A percentile compares a stretch with the other conserved stretches of the same genome.
These are phyloP conservation scores for Mortierella sp. DNA, from an alignment of 371 early-diverging fungal genomes.

Conservation along the genomic window DNA sequence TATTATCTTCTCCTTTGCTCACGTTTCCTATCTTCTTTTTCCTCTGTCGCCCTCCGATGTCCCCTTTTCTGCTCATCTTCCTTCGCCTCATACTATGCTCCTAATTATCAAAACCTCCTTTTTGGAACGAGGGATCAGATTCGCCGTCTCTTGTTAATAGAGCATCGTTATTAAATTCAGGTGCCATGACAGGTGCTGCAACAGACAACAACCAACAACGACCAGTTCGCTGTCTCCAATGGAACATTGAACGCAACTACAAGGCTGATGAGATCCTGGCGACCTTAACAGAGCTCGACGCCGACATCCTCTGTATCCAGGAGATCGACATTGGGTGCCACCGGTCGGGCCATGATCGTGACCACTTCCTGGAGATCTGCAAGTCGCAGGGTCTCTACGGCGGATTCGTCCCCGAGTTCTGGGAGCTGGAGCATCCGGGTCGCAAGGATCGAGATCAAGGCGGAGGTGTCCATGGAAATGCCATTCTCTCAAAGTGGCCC, in stretches of 20 bases:
- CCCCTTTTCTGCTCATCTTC: neutral
- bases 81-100: neutral
- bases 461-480: slow-evolving; percentile 89
- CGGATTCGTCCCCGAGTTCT: slow-evolving; percentile 82
- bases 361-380: slow-evolving; percentile 75
- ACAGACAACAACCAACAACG: slow-evolving; percentile 7
- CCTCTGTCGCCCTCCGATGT: slow-evolving; percentile 2
- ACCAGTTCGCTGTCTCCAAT: slow-evolving; percentile 65
- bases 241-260: slow-evolving; percentile 85
- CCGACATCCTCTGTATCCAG: slow-evolving; percentile 78
- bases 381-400: slow-evolving; percentile 69
- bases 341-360: slow-evolving; percentile 68
- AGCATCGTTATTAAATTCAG: slow-evolving; percentile 20
- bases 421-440: slow-evolving; percentile 74
- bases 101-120: neutral
- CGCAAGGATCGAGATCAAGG: slow-evolving; percentile 71
- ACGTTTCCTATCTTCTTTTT: slow-evolving; percentile 2
- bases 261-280: slow-evolving; percentile 71
- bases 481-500: slow-evolving; percentile 80
- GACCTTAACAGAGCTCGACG: slow-evolving; percentile 66
- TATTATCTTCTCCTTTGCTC: slow-evolving; percentile 3
- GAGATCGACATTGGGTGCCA: slow-evolving; percentile 81
- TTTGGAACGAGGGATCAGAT: slow-evolving; percentile 1
- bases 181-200: slow-evolving; percentile 1
- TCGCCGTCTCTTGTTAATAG: neutral